phyloP scores from a whole-genome alignment of 805 yeast species.

The Dipodascopsis uninucleata region DNA sequence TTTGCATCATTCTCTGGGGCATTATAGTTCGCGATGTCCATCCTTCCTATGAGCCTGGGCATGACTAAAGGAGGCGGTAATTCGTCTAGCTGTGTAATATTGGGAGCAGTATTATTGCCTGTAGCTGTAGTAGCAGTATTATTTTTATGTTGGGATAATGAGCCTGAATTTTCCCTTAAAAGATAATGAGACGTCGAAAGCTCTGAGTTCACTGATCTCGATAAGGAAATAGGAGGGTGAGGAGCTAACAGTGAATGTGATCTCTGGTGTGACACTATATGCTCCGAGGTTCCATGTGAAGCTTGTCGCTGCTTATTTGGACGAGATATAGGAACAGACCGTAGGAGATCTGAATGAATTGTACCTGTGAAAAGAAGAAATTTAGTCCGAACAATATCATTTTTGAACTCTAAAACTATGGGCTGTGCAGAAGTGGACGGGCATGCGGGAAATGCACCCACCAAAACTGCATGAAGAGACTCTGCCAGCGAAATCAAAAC shows the following conservation, averaged over 20 bases:
- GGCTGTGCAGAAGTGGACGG: conserved; percentile 11
- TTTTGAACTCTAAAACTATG: conserved; percentile 14
- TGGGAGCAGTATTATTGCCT: too few species aligned
- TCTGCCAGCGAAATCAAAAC: conserved; percentile 16
- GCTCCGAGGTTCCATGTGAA: too few species aligned
- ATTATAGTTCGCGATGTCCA: background rate
- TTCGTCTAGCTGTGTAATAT: too few species aligned
- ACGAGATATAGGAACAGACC: background rate
- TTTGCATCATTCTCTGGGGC: conserved; percentile 1
- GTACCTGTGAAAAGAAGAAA: conserved; percentile 21
- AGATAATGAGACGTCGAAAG: too few species aligned
- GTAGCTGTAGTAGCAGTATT: too few species aligned
- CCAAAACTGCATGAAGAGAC: conserved; percentile 6
- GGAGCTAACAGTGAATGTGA: background rate
- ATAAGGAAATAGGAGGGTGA: background rate
- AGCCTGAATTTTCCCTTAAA: too few species aligned
- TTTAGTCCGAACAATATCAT: background rate
- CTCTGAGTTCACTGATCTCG: background rate
- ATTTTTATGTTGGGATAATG: too few species aligned
- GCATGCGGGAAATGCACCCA: conserved; percentile 19
- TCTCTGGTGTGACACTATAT: too few species aligned
- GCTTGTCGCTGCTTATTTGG: background rate
- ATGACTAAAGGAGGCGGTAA: background rate
- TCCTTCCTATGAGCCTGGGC: background rate
- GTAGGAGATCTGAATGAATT: conserved; percentile 1